A percentile compares a stretch with the other conserved stretches of the same genome.
These are phyloP conservation scores for Claviceps spartinae DNA, from an alignment of 2,329 filamentous ascomycete genomes.

Conservation along the genomic window DNA sequence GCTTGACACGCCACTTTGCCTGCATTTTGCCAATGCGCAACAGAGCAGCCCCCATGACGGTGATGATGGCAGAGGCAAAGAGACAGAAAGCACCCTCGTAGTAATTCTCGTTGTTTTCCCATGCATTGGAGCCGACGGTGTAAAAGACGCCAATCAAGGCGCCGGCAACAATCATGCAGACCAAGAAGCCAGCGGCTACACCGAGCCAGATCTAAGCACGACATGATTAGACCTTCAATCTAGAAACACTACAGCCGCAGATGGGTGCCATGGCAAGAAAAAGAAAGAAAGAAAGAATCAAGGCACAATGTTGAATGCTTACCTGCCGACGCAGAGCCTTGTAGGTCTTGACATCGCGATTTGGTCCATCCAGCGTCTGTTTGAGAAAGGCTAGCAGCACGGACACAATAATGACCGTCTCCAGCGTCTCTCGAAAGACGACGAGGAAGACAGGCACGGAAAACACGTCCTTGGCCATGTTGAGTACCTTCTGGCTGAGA, in stretches of 20 bases:
- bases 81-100: slow-evolving; percentile 73
- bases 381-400: slow-evolving; percentile 79
- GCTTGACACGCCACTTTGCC: slow-evolving; percentile 77
- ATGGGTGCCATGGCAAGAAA: background rate
- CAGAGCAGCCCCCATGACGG: slow-evolving; percentile 65
- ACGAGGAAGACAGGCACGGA: slow-evolving; percentile 79
- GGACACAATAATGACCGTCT: slow-evolving; percentile 74
- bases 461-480: slow-evolving; percentile 56
- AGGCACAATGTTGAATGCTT: background rate
- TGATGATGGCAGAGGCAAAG: slow-evolving; percentile 67
- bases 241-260: no score
- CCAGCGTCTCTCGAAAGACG: slow-evolving; percentile 72
- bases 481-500: slow-evolving; percentile 4
- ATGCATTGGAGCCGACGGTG: slow-evolving; percentile 49
- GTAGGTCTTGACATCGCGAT: slow-evolving; percentile 47
- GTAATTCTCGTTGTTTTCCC: slow-evolving; percentile 55
- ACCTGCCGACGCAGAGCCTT: slow-evolving; percentile 57
- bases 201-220: slow-evolving; percentile 44
- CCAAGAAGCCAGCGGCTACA: slow-evolving; percentile 44
- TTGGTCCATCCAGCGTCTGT: slow-evolving; percentile 56
- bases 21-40: slow-evolving; percentile 73
- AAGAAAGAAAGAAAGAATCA: background rate
- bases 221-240: no score
- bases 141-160: slow-evolving; percentile 65
- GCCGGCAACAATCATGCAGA: slow-evolving; percentile 52